Conservation (phyloP, 225 moss, liverwort and hornwort species). For the Takakia lepidozioides region DNA sequence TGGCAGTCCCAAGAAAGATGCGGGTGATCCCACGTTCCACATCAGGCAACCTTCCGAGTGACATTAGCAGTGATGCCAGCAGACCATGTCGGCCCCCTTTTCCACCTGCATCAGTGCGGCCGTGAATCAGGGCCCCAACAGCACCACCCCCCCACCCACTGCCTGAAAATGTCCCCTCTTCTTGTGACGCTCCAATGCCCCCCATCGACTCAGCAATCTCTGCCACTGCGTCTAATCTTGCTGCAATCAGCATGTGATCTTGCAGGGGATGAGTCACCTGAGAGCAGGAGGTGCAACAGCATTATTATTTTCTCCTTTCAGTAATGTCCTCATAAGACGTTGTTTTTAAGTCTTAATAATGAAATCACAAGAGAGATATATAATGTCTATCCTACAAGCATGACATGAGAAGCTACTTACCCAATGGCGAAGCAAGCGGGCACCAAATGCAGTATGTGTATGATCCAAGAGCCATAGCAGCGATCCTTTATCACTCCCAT, state of each 20-base stretch:
- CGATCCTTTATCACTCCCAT: conserved; percentile 80
- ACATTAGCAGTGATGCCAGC: conserved; percentile 54
- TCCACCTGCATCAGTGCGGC: conserved; percentile 26
- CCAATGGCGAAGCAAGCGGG: conserved; percentile 89
- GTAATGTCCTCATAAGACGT: too few relatives aligned
- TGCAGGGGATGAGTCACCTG: conserved; percentile 92
- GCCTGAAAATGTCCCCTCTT: conserved; percentile 38
- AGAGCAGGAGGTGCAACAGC: too few relatives aligned
- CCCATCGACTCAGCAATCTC: conserved; percentile 78
- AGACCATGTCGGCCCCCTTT: conserved; percentile 48
- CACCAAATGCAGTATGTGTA: conserved; percentile 84
- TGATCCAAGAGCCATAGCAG: conserved; percentile 94
- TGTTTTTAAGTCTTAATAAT: too few relatives aligned
- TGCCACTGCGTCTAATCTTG: conserved; percentile 78
- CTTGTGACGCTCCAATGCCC: conserved; percentile 47
- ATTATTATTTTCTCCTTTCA: too few relatives aligned
- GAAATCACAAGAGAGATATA: too few relatives aligned
- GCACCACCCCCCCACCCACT: conserved; percentile 45
- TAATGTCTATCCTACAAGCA: neutral
- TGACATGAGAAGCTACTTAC: conserved; percentile 22
- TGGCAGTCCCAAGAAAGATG: conserved; percentile 84
- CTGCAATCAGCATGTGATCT: conserved; percentile 53
- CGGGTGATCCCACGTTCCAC: conserved; percentile 89
- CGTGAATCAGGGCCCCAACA: conserved; percentile 27
- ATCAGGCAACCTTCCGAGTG: conserved; percentile 76